phyloP scores from a whole-genome alignment of 495 filamentous ascomycete genomes.

The Poronia punctata region DNA sequence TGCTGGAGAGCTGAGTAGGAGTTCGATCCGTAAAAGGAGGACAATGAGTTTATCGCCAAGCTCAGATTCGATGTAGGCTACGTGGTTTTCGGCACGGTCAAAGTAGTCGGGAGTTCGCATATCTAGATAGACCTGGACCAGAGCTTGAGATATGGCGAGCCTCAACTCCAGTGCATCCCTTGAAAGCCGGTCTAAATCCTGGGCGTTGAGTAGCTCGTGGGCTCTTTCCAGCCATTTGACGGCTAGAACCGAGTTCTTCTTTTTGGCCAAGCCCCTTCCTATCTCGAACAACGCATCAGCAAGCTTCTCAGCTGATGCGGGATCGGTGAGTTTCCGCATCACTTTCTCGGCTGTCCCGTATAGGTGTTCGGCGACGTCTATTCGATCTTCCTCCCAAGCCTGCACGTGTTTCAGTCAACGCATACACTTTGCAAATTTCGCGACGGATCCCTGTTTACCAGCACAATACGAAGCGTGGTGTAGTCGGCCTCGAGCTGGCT shows the following conservation, averaged over 20 bases:
- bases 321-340: slow-evolving; percentile 32
- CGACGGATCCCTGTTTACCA: slow-evolving; percentile 44
- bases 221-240: slow-evolving; percentile 71
- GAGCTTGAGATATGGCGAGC: slow-evolving; percentile 56
- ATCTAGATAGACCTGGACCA: slow-evolving; percentile 49
- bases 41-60: slow-evolving; percentile 57
- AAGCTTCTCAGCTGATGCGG: slow-evolving; percentile 52
- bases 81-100: slow-evolving; percentile 49
- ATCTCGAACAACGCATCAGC: slow-evolving; percentile 68
- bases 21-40: slow-evolving; percentile 62
- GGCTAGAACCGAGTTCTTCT: slow-evolving; percentile 47
- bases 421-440: slow-evolving; percentile 10
- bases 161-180: slow-evolving; percentile 55
- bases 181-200: slow-evolving; percentile 51
- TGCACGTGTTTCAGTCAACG: slow-evolving; percentile 27
- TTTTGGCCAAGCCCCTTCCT: slow-evolving; percentile 51
- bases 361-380: slow-evolving; percentile 72
- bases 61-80: slow-evolving; percentile 53
- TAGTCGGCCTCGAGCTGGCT: slow-evolving; percentile 55
- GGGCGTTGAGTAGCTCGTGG: slow-evolving; percentile 48
- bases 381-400: slow-evolving; percentile 64
- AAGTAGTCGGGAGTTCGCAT: slow-evolving; percentile 35
- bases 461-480: slow-evolving; percentile 56
- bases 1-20: slow-evolving; percentile 41
- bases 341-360: slow-evolving; percentile 50